Evolutionary conservation across 23 red algal species (phyloP), one percentile per base, ranked within the genome.

Genomic region (Gracilariopsis chorda): DNA sequence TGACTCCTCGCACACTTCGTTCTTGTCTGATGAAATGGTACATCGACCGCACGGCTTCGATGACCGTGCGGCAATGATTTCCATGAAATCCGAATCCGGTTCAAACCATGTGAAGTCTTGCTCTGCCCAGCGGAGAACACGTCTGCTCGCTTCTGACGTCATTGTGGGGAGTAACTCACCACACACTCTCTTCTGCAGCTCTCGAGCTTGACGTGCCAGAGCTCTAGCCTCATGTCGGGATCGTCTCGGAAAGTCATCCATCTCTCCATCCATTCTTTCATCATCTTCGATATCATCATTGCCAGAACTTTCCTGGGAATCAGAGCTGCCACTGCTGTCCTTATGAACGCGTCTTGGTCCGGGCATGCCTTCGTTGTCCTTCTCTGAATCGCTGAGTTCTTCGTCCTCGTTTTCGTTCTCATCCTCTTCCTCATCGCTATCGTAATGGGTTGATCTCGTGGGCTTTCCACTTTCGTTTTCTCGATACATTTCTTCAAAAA

Each of bases 51-150:
- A 85, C 28, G 37, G 59, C 29, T 47, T 85, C 30, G 37, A 65
- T 4, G 57, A 19, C 21, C 57, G 25, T 28, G 48, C 46, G 7
- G 44, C 80, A 13, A 69, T 47, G 7, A 85, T 51, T 49, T 85
- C 80, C 80, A 85, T 85, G 19, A 85, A 67, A 30, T 85, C 80
- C 28, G 17, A 48, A 43, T 58, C 80, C 6, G 10, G 11, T 9
- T 85, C 80, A 20, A 85, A 85, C 80, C 80, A 85, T 35, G 80
- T 59, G 27, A 67, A 85, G 80, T 85, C 80, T 42, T 60, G 56
- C 41, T 85, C 80, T 34, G 80, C 80, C 80, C 80, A 85, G 35
- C 57, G 57, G 14, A 85, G 80, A 7, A 85, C 80, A 14, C 80
- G 52, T 85, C 57, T 69, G 48, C 62, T 59, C 29, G 62, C 62